Conservation (phyloP, 257 asterid genomes). For the Striga asiatica region DNA sequence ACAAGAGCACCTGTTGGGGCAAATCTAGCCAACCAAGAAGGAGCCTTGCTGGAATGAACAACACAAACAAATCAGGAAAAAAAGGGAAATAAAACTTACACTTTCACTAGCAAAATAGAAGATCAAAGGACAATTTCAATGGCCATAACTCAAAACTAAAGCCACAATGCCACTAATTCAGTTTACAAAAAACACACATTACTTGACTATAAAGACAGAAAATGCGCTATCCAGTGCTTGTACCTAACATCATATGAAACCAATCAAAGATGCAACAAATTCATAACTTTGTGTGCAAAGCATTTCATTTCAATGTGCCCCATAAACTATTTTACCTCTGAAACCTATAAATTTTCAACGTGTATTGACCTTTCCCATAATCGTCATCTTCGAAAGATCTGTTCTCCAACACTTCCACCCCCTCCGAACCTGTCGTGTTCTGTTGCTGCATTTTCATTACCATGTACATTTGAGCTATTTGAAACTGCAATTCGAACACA, state of each 20-base stretch:
- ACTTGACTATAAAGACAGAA: no score
- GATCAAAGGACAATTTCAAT: neutral
- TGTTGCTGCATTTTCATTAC: conserved; percentile 89
- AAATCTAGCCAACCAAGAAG: conserved; percentile 63
- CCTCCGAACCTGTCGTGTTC: conserved; percentile 64
- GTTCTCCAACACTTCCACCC: conserved; percentile 88
- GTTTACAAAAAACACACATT: no score
- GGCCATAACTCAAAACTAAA: no score
- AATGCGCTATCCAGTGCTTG: neutral
- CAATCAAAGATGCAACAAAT: neutral
- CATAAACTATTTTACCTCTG: conserved; percentile 40
- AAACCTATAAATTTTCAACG: conserved; percentile 52
- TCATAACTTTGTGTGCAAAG: neutral
- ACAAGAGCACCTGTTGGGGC: conserved; percentile 80
- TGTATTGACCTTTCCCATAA: conserved; percentile 73
- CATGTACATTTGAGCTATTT: conserved; percentile 82
- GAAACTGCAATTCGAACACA: conserved; percentile 40
- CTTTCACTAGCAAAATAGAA: neutral
- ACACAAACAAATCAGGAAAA: neutral
- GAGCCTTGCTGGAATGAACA: conserved; percentile 60
- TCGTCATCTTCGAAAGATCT: conserved; percentile 61
- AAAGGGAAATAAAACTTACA: neutral
- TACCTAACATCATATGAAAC: neutral
- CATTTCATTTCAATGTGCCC: neutral
- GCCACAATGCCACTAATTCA: no score